phyloP scores from a whole-genome alignment of 805 yeast genomes.

The Candida fluviatilis region DNA sequence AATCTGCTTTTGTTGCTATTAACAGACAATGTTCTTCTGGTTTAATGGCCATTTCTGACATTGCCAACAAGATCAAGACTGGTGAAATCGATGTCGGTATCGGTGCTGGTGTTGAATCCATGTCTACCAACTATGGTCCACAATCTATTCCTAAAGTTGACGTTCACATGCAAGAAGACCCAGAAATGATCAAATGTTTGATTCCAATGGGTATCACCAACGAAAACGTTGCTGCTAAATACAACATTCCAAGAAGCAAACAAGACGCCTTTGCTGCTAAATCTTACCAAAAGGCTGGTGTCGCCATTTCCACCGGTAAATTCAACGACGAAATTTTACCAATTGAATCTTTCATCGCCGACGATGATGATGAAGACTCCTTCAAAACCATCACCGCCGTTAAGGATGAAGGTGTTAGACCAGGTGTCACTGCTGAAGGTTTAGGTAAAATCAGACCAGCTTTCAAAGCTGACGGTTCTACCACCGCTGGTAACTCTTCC shows the following conservation, averaged over 20 bases:
- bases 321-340: slow-evolving; percentile 91
- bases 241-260: slow-evolving; percentile 55
- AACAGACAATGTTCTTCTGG: slow-evolving; percentile 97
- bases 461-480: slow-evolving; percentile 75
- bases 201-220: slow-evolving; percentile 97
- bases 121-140: slow-evolving; percentile 89
- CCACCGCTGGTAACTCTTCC: slow-evolving; percentile 96
- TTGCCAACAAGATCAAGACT: slow-evolving; percentile 79
- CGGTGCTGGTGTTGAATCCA: slow-evolving; percentile 91
- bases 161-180: slow-evolving; percentile 28
- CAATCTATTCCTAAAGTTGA: slow-evolving; percentile 55
- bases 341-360: slow-evolving; percentile 54
- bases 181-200: slow-evolving; percentile 57
- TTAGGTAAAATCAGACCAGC: slow-evolving; percentile 81
- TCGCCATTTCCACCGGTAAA: slow-evolving; percentile 64
- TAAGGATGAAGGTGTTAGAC: slow-evolving; percentile 87
- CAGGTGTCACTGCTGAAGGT: slow-evolving; percentile 75
- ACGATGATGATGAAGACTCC: slow-evolving; percentile 36
- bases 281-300: slow-evolving; percentile 81
- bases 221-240: slow-evolving; percentile 80
- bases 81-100: slow-evolving; percentile 92
- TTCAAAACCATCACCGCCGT: slow-evolving; percentile 44
- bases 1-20: slow-evolving; percentile 73
- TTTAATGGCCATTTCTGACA: slow-evolving; percentile 81
- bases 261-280: slow-evolving; percentile 90